These are phyloP conservation scores for Setaria italica DNA, from an alignment of 202 grass and related monocot species.

Conservation along the genomic window DNA sequence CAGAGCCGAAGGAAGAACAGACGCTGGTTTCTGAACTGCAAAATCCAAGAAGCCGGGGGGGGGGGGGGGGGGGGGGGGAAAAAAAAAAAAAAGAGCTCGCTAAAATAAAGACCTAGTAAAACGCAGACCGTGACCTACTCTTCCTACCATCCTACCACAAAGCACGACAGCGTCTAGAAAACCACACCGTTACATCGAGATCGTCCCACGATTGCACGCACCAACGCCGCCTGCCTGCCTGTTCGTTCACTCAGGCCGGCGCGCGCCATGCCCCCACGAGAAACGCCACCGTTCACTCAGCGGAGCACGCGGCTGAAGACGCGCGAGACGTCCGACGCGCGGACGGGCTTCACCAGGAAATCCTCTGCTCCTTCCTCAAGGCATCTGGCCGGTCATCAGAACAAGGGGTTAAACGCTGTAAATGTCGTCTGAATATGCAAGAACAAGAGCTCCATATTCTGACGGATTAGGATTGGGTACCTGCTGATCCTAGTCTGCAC, in stretches of 20 bases:
- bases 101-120: neutral
- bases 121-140: neutral
- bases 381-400: constrained; percentile 45
- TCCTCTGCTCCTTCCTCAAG: constrained; percentile 80
- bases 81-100: neutral
- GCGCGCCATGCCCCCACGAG: neutral
- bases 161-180: constrained; percentile 5
- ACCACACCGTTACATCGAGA: neutral
- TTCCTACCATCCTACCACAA: neutral
- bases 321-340: constrained; percentile 61
- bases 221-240: neutral
- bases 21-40: neutral
- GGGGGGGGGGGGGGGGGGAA: no score
- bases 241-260: neutral
- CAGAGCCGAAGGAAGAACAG: neutral
- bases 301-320: constrained; percentile 61
- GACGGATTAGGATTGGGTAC: neutral
- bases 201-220: neutral
- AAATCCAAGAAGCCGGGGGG: neutral
- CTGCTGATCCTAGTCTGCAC: constrained; percentile 66
- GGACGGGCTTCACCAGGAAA: constrained; percentile 80
- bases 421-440: neutral
- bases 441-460: neutral
- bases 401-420: neutral
- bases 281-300: constrained; percentile 10